A percentile compares a stretch with the other conserved stretches of the same genome.
phyloP scores from a whole-genome alignment of 345 rosid species.

The Bretschneidera sinensis region DNA sequence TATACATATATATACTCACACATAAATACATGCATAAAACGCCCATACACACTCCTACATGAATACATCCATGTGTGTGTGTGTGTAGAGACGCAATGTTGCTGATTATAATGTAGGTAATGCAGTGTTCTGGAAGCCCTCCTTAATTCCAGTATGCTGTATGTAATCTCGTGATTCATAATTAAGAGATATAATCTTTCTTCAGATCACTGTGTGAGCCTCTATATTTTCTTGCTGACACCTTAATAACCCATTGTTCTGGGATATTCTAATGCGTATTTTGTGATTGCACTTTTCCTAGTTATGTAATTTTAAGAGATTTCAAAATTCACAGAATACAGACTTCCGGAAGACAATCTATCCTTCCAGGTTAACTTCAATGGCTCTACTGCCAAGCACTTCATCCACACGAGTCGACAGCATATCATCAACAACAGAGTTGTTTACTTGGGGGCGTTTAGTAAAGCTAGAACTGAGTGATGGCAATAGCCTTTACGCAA shows the following conservation, averaged over 20 bases:
- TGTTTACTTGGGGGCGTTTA: conserved; percentile 40
- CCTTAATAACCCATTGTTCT: background rate
- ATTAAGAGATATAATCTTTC: no score
- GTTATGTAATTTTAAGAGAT: no score
- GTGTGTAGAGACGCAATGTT: no score
- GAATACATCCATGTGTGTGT: background rate
- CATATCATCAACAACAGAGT: conserved; percentile 34
- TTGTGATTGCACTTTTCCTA: background rate
- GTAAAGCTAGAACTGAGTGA: conserved; percentile 75
- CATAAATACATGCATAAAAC: no score
- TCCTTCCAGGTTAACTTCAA: conserved; percentile 63
- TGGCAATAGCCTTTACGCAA: conserved; percentile 66
- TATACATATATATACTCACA: no score
- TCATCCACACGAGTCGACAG: conserved; percentile 35
- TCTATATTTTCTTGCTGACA: background rate
- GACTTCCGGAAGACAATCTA: conserved; percentile 62
- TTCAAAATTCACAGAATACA: conserved; percentile 43
- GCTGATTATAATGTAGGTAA: background rate
- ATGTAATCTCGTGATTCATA: background rate
- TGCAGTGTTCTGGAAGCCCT: background rate
- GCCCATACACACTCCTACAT: no score
- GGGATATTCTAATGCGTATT: no score
- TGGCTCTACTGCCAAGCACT: conserved; percentile 60
- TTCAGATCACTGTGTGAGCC: background rate
- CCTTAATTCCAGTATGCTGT: background rate